These are phyloP conservation scores for Aspergillus phoenicis DNA, from an alignment of 2,329 filamentous ascomycete genomes.

Conservation along the genomic window DNA sequence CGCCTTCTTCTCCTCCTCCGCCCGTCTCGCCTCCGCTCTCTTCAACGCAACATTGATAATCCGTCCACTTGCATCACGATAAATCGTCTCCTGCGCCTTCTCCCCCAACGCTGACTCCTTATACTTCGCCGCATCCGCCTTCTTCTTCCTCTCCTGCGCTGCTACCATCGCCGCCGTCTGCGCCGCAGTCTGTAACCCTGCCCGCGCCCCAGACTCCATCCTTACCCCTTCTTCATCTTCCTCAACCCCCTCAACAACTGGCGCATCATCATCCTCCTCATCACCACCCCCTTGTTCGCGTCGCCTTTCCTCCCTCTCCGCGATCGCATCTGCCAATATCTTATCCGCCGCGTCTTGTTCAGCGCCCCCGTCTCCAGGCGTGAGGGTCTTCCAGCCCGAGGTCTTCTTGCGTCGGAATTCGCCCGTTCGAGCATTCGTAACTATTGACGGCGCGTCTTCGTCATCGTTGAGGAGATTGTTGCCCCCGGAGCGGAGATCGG, in stretches of 20 bases:
- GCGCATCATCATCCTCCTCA: constrained; percentile 54
- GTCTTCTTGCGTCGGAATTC: constrained; percentile 75
- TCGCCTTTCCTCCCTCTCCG: constrained; percentile 65
- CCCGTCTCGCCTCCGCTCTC: constrained; percentile 79
- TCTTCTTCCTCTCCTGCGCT: constrained; percentile 60
- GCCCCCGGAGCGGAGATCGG: constrained; percentile 34
- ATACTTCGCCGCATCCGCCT: constrained; percentile 47
- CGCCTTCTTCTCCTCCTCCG: constrained; percentile 69
- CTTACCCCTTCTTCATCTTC: constrained; percentile 48
- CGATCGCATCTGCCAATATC: constrained; percentile 71
- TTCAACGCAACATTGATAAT: constrained; percentile 92
- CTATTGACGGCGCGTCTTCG: constrained; percentile 39
- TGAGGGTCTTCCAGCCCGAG: constrained; percentile 76
- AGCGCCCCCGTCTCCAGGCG: constrained; percentile 32
- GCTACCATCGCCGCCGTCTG: constrained; percentile 73
- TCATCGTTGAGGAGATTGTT: constrained; percentile 35
- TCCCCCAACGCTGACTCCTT: constrained; percentile 45
- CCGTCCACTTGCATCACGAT: constrained; percentile 91
- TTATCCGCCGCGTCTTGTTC: constrained; percentile 13
- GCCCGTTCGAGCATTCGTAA: constrained; percentile 31
- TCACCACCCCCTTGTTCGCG: constrained; percentile 43
- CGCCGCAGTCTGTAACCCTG: constrained; percentile 81
- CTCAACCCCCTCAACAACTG: constrained; percentile 45
- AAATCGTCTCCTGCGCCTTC: constrained; percentile 77
- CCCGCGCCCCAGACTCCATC: constrained; percentile 86